Percentiles rank a stretch among this genome's conserved stretches.
Conservation (phyloP, 805 yeast genomes). For the Groenewaldozyma salmanticensis region DNA sequence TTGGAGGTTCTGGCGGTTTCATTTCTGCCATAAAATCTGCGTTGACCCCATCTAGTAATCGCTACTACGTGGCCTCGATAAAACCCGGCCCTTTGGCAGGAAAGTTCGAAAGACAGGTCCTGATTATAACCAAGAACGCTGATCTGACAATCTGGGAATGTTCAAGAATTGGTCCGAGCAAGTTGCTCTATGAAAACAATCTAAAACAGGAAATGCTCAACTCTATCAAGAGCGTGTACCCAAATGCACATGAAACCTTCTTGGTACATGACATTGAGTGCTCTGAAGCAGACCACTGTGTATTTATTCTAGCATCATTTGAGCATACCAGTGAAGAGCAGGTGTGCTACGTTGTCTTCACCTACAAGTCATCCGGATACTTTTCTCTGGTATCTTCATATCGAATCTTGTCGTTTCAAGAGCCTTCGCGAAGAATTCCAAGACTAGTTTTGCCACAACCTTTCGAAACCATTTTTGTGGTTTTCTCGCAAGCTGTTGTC, state of each 20-base stretch:
- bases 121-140: conserved; percentile 36
- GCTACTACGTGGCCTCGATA: conserved; percentile 46
- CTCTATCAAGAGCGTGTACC: conserved; percentile 38
- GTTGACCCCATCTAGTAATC: conserved; percentile 16
- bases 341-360: conserved; percentile 40
- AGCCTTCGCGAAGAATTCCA: conserved; percentile 32
- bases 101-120: conserved; percentile 39
- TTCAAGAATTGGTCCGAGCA: conserved; percentile 36
- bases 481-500: conserved; percentile 51
- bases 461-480: conserved; percentile 49
- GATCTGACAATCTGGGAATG: conserved; percentile 41
- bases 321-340: conserved; percentile 24
- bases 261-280: conserved; percentile 55
- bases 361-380: conserved; percentile 40
- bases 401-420: conserved; percentile 43
- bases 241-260: conserved; percentile 43
- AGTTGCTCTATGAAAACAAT: conserved; percentile 30
- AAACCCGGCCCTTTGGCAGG: conserved; percentile 43
- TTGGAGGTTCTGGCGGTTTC: conserved; percentile 21
- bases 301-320: conserved; percentile 42
- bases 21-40: conserved; percentile 21
- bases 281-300: conserved; percentile 31
- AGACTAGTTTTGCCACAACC: conserved; percentile 49
- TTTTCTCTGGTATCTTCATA: conserved; percentile 55
- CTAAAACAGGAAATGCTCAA: conserved; percentile 30